Conservation (phyloP, 2,329 filamentous ascomycete genomes). For the Exophiala bonariae region DNA sequence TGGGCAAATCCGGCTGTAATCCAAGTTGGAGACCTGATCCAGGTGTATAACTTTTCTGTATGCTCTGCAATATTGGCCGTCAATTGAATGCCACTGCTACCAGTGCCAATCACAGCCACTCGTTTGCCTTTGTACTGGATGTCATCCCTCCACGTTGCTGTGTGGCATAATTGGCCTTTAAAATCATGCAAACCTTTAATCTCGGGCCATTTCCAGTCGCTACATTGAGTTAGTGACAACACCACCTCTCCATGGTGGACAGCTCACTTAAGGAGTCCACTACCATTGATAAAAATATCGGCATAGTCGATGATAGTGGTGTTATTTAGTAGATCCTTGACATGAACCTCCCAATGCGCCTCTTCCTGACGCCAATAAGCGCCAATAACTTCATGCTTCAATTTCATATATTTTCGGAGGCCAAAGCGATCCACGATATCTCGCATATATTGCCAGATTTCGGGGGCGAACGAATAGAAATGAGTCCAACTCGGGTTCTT, state of each 20-base stretch:
- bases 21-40: conserved; percentile 28
- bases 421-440: conserved; percentile 10
- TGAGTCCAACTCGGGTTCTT: conserved; percentile 5
- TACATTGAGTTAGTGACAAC: conserved; percentile 35
- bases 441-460: conserved; percentile 16
- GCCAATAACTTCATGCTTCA: too few relatives aligned
- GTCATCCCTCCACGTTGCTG: conserved; percentile 42
- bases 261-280: conserved; percentile 50
- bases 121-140: conserved; percentile 51
- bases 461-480: conserved; percentile 15
- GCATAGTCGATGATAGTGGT: conserved; percentile 31
- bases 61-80: conserved; percentile 18
- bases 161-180: conserved; percentile 30
- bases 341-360: not conserved
- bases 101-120: conserved; percentile 64
- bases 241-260: too few relatives aligned
- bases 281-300: conserved; percentile 58
- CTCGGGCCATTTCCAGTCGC: conserved; percentile 41
- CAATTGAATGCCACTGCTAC: conserved; percentile 59
- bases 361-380: not conserved
- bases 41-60: conserved; percentile 34
- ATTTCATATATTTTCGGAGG: conserved; percentile 24
- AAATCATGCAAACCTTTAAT: conserved; percentile 29
- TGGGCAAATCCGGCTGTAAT: conserved; percentile 25
- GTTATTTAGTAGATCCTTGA: not conserved